Percentiles rank a stretch among this genome's conserved stretches.
Conservation (phyloP, 768 basidiomycete species). For the Sistotremastrum suecicum region DNA sequence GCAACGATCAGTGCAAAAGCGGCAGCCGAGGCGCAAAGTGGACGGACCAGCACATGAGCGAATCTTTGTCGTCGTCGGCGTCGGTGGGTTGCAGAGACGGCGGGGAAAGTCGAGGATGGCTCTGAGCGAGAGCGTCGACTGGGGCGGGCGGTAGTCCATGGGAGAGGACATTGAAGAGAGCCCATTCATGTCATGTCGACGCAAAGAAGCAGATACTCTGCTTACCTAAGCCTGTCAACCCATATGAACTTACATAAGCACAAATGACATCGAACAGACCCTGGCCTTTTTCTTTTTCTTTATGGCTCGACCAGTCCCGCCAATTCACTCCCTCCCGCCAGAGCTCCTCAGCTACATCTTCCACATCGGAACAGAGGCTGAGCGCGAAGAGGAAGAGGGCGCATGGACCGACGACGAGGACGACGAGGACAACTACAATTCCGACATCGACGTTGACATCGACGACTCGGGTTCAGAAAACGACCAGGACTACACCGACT, state of each 20-base stretch:
- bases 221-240: not conserved
- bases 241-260: not conserved
- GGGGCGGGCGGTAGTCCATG: constrained; percentile 8
- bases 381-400: too few relatives aligned
- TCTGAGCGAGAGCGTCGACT: constrained; percentile 18
- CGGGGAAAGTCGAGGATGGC: constrained; percentile 25
- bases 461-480: constrained; percentile 9
- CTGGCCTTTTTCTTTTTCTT: not conserved
- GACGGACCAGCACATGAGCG: constrained; percentile 43
- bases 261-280: not conserved
- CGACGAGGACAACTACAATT: constrained; percentile 17
- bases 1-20: not conserved
- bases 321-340: constrained; percentile 2
- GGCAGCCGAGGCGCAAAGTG: not conserved
- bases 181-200: not conserved
- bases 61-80: constrained; percentile 48
- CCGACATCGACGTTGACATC: constrained; percentile 21
- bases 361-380: too few relatives aligned
- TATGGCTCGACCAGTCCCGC: constrained; percentile 8
- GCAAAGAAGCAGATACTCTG: not conserved
- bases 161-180: not conserved
- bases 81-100: constrained; percentile 52
- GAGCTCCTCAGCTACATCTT: too few relatives aligned
- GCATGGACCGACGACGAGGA: constrained; percentile 8
- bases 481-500: constrained; percentile 11